Conservation (phyloP, 2,329 filamentous ascomycete genomes). For the Monosporascus sp. region DNA sequence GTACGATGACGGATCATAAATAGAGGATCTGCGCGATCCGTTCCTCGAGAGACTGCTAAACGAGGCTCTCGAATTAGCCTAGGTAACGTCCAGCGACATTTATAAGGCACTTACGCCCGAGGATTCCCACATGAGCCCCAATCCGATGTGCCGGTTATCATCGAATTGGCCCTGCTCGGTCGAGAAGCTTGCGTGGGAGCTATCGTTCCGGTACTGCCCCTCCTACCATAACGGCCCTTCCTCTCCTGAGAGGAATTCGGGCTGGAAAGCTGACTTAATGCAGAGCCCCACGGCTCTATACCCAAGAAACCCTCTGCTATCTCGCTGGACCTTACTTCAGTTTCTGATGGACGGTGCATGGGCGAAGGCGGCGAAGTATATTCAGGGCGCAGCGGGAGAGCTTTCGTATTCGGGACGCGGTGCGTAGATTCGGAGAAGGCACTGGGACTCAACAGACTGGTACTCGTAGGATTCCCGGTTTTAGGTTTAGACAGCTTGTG, state of each 20-base stretch:
- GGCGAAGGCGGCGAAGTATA: slow-evolving; percentile 15
- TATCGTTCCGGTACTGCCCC: slow-evolving; percentile 25
- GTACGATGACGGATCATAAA: slow-evolving; percentile 40
- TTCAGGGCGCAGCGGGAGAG: slow-evolving; percentile 18
- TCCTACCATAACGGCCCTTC: slow-evolving; percentile 15
- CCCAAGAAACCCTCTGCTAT: neutral
- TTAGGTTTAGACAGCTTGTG: slow-evolving; percentile 50
- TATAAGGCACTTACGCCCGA: slow-evolving; percentile 10
- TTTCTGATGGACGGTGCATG: slow-evolving; percentile 11
- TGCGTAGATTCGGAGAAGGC: slow-evolving; percentile 26
- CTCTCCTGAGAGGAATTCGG: slow-evolving; percentile 29
- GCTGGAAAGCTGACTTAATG: slow-evolving; percentile 30
- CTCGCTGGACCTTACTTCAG: neutral
- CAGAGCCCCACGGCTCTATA: slow-evolving; percentile 9
- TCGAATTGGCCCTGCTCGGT: slow-evolving; percentile 27
- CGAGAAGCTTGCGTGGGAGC: slow-evolving; percentile 14
- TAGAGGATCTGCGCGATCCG: slow-evolving; percentile 34
- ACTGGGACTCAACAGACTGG: slow-evolving; percentile 36
- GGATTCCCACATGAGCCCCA: slow-evolving; percentile 2
- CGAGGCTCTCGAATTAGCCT: slow-evolving; percentile 4
- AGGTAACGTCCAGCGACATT: neutral
- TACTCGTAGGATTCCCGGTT: slow-evolving; percentile 35
- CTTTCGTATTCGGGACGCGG: slow-evolving; percentile 25
- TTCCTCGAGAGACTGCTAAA: slow-evolving; percentile 26
- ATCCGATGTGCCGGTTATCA: slow-evolving; percentile 17